These are phyloP conservation scores for Fusarium scirpi DNA, from an alignment of 2,329 filamentous ascomycete species.

Conservation along the genomic window DNA sequence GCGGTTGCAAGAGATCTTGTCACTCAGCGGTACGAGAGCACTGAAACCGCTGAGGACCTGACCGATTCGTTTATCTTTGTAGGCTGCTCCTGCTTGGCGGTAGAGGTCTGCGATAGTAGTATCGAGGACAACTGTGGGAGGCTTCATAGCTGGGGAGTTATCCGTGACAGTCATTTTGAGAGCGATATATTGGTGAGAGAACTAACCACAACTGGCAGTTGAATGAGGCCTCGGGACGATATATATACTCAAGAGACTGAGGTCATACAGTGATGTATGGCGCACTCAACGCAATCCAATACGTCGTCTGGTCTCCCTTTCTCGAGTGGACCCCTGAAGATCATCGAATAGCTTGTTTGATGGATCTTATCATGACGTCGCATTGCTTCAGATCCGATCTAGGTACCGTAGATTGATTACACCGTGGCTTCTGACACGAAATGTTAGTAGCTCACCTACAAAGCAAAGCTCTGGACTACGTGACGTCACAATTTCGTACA, in stretches of 20 bases:
- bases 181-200: not conserved
- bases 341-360: not conserved
- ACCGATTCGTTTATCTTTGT: conserved; percentile 45
- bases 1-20: conserved; percentile 50
- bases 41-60: conserved; percentile 49
- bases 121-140: conserved; percentile 52
- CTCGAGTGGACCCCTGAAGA: not conserved
- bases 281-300: not conserved
- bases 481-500: not conserved
- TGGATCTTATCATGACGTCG: conserved; percentile 11
- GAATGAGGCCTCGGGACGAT: not conserved
- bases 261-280: not conserved
- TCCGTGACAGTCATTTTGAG: conserved; percentile 2
- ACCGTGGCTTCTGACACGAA: not conserved
- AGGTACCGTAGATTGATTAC: not conserved
- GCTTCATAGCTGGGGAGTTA: not conserved
- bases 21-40: conserved; percentile 42
- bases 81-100: conserved; percentile 39
- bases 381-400: conserved; percentile 1
- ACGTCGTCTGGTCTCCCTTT: not conserved
- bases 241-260: not conserved
- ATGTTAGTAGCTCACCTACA: not conserved
- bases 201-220: not conserved
- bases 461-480: not conserved
- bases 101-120: conserved; percentile 54